These are phyloP conservation scores for Plasmodium cynomolgi DNA, from an alignment of 169 alveolate genomes.

Conservation along the genomic window DNA sequence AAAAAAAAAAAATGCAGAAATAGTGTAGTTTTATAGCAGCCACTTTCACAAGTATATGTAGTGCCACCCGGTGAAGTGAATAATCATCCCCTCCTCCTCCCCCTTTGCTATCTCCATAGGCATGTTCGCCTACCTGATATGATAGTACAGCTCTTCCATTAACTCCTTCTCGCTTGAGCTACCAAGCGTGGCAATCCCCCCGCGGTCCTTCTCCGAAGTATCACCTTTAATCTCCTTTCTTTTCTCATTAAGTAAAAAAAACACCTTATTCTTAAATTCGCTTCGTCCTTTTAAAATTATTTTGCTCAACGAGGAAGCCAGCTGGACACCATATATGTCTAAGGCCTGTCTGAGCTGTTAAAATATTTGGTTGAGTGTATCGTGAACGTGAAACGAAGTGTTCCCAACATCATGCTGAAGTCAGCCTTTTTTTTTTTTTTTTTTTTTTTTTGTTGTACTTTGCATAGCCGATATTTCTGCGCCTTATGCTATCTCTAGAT, in stretches of 20 bases:
- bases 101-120: neutral
- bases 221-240: slow-evolving; percentile 6
- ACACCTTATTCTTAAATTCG: slow-evolving; percentile 69
- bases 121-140: slow-evolving; percentile 40
- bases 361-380: neutral
- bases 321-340: slow-evolving; percentile 69
- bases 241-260: slow-evolving; percentile 61
- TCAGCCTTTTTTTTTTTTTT: neutral
- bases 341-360: slow-evolving; percentile 64
- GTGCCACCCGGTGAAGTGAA: neutral
- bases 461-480: neutral
- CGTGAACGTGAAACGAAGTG: neutral
- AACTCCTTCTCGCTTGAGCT: slow-evolving; percentile 18
- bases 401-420: neutral
- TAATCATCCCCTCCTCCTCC: neutral
- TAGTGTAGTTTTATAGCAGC: neutral
- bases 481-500: neutral
- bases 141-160: slow-evolving; percentile 24
- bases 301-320: slow-evolving; percentile 75
- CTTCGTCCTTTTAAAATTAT: slow-evolving; percentile 68
- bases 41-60: neutral
- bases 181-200: neutral
- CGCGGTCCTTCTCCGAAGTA: slow-evolving; percentile 11
- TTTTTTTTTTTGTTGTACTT: neutral
- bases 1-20: neutral